Evolutionary conservation across 495 filamentous ascomycete species (phyloP).

Genomic region (Penicillium atrosanguineum): DNA sequence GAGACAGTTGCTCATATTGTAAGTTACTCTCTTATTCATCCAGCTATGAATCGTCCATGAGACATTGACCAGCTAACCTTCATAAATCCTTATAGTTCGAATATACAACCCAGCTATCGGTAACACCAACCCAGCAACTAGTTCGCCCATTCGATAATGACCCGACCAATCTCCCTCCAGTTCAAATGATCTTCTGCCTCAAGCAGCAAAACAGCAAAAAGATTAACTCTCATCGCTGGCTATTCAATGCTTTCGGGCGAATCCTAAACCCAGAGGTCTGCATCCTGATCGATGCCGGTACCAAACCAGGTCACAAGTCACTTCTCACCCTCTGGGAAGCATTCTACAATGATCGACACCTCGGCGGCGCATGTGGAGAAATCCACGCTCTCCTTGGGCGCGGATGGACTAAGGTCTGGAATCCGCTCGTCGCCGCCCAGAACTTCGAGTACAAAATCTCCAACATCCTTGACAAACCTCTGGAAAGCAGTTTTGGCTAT

Average conservation of each 20-base stretch:
- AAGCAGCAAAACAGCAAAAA: constrained; percentile 99
- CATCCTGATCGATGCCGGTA: constrained; percentile 94
- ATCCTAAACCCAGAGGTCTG: constrained; percentile 94
- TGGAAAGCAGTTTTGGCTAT: constrained; percentile 93
- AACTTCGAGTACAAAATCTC: constrained; percentile 99
- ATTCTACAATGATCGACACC: constrained; percentile 97
- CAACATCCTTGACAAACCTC: constrained; percentile 94
- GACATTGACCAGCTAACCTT: no score
- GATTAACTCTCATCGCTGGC: constrained; percentile 97
- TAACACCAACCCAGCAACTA: constrained; percentile 90
- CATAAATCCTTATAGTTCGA: constrained; percentile 61
- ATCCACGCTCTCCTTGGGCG: constrained; percentile 94
- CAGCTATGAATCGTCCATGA: background rate
- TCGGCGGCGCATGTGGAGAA: constrained; percentile 95
- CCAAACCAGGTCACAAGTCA: constrained; percentile 86
- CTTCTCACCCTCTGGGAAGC: constrained; percentile 90
- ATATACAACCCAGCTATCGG: constrained; percentile 95
- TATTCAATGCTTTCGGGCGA: constrained; percentile 93
- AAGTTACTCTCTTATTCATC: constrained; percentile 16
- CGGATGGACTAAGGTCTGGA: constrained; percentile 82
- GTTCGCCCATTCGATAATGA: constrained; percentile 83
- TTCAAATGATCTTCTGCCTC: constrained; percentile 97
- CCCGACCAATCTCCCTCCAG: constrained; percentile 76
- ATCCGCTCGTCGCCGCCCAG: constrained; percentile 89
- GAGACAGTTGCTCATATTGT: constrained; percentile 90